Evolutionary conservation across 2,329 filamentous ascomycete genomes (phyloP).

Genomic region (Cercospora sp.): DNA sequence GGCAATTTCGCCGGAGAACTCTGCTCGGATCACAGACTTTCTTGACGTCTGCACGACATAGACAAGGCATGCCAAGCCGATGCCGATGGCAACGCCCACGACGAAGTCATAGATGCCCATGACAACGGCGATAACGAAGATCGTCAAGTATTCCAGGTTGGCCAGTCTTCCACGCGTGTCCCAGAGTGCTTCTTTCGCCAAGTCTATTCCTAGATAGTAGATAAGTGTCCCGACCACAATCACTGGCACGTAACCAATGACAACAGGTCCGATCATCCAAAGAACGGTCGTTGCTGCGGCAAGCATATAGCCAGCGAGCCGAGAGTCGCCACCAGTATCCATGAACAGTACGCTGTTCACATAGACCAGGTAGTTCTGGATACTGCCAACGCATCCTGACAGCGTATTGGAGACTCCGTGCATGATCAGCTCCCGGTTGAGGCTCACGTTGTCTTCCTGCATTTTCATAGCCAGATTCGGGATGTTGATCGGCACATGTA

Average conservation of each 20-base stretch:
- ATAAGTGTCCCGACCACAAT: slow-evolving; percentile 97
- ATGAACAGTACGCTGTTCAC: slow-evolving; percentile 98
- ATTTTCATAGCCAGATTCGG: slow-evolving; percentile 87
- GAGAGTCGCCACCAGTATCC: slow-evolving; percentile 81
- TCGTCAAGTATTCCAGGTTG: slow-evolving; percentile 81
- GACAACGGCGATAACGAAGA: slow-evolving; percentile 83
- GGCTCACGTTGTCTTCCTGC: slow-evolving; percentile 86
- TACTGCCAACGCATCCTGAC: slow-evolving; percentile 82
- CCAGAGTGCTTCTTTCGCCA: slow-evolving; percentile 84
- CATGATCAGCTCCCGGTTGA: slow-evolving; percentile 87
- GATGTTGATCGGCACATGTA: slow-evolving; percentile 98
- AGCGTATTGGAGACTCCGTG: slow-evolving; percentile 92
- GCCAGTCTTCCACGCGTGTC: slow-evolving; percentile 87
- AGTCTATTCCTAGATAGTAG: slow-evolving; percentile 89
- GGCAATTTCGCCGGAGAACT: slow-evolving; percentile 85
- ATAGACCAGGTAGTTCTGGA: slow-evolving; percentile 95
- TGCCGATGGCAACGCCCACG: slow-evolving; percentile 86
- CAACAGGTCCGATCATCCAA: slow-evolving; percentile 78
- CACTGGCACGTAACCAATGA: slow-evolving; percentile 92
- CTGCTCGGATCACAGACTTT: slow-evolving; percentile 82
- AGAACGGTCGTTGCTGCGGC: slow-evolving; percentile 77
- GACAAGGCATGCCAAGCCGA: slow-evolving; percentile 85
- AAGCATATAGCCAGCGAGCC: slow-evolving; percentile 81
- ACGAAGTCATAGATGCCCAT: slow-evolving; percentile 99
- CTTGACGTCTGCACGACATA: slow-evolving; percentile 89